phyloP scores from a whole-genome alignment of 805 yeast species.

The Ogataea methylovora region DNA sequence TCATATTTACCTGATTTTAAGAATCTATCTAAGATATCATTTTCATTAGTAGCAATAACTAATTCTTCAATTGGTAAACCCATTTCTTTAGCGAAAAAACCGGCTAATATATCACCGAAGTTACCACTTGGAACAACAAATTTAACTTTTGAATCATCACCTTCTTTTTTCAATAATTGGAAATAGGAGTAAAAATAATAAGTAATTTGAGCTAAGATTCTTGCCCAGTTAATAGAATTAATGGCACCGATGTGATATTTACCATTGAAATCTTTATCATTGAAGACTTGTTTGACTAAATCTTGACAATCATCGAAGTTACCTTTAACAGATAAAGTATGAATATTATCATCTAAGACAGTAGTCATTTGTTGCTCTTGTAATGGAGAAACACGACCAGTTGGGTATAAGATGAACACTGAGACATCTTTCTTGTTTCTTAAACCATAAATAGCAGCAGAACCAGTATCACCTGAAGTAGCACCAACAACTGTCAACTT shows the following conservation, averaged over 20 bases:
- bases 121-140: constrained; percentile 97
- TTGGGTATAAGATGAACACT: constrained; percentile 92
- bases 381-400: constrained; percentile 94
- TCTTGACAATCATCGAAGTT: constrained; percentile 99
- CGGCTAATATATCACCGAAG: constrained; percentile 97
- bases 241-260: constrained; percentile 96
- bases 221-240: constrained; percentile 98
- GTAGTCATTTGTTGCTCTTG: constrained; percentile 99
- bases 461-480: constrained; percentile 98
- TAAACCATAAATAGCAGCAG: constrained; percentile 97
- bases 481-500: constrained; percentile 96
- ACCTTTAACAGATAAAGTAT: constrained; percentile 90
- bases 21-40: constrained; percentile 92
- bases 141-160: constrained; percentile 42
- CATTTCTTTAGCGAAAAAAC: constrained; percentile 91
- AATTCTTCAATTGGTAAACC: constrained; percentile 85
- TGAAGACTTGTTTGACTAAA: constrained; percentile 87
- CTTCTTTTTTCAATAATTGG: constrained; percentile 41
- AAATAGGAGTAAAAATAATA: constrained; percentile 93
- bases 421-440: constrained; percentile 97
- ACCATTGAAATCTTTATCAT: constrained; percentile 79
- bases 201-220: constrained; percentile 95
- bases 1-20: constrained; percentile 80
- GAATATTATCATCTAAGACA: constrained; percentile 86
- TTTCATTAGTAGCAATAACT: constrained; percentile 92